A percentile compares a stretch with the other conserved stretches of the same genome.
These are phyloP conservation scores for Carex arenaria DNA, from an alignment of 202 grass and related monocot genomes.

Conservation along the genomic window DNA sequence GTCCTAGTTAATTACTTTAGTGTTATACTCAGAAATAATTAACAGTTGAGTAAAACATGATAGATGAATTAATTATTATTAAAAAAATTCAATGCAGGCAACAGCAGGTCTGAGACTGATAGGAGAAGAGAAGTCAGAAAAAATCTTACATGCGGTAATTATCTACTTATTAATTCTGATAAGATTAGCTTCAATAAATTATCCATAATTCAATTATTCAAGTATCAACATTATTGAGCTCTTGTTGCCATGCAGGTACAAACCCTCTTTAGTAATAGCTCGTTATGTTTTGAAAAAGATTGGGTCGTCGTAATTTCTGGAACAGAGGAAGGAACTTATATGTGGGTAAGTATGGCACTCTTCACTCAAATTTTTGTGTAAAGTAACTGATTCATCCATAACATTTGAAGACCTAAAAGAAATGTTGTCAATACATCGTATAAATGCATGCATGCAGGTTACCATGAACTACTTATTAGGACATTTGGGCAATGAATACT, in stretches of 20 bases:
- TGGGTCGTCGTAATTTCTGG: conserved; percentile 38
- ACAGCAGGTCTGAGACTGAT: conserved; percentile 48
- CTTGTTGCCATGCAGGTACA: conserved; percentile 27
- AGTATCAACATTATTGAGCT: too few relatives aligned
- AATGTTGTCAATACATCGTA: not conserved
- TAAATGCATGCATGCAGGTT: conserved; percentile 20
- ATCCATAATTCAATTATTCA: not conserved
- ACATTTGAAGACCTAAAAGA: too few relatives aligned
- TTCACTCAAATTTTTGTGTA: not conserved
- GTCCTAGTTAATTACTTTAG: too few relatives aligned
- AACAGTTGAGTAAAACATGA: too few relatives aligned
- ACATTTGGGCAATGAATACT: conserved; percentile 40
- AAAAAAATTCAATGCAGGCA: conserved; percentile 23
- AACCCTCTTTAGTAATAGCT: conserved; percentile 27
- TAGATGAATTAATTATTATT: too few relatives aligned
- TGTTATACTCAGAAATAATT: too few relatives aligned
- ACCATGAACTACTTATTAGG: conserved; percentile 55
- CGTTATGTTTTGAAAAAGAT: conserved; percentile 24
- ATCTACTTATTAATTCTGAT: not conserved
- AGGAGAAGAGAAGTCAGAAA: conserved; percentile 34
- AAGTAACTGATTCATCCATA: not conserved
- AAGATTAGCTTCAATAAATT: not conserved
- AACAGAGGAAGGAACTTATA: conserved; percentile 40
- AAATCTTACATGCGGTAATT: conserved; percentile 50
- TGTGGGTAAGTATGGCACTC: conserved; percentile 35